A percentile compares a stretch with the other conserved stretches of the same genome.
Evolutionary conservation across 257 asterid genomes (phyloP).

Genomic region (Schizonepeta tenuifolia): DNA sequence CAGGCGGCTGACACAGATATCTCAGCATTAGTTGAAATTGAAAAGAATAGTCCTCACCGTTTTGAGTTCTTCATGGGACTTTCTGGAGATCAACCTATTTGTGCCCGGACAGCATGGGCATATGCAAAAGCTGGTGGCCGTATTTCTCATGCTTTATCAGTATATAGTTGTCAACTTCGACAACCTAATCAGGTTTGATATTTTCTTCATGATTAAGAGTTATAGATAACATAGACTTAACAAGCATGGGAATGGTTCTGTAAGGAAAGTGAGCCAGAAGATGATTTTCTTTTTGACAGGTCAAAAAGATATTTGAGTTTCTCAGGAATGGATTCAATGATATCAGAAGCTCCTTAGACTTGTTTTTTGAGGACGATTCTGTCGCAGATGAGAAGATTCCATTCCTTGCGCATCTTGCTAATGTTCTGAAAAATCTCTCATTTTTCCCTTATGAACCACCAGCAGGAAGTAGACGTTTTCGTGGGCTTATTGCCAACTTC

Average conservation of each 20-base stretch:
- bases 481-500: conserved; percentile 80
- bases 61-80: conserved; percentile 99
- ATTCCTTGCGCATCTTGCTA: conserved; percentile 93
- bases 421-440: conserved; percentile 73
- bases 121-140: conserved; percentile 95
- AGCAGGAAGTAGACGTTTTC: conserved; percentile 93
- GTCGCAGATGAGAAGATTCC: conserved; percentile 99
- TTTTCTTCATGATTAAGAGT: conserved; percentile 22
- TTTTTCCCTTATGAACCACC: conserved; percentile 91
- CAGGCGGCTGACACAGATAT: conserved; percentile 99
- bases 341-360: conserved; percentile 91
- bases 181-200: conserved; percentile 81
- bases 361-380: conserved; percentile 92
- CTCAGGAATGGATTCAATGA: conserved; percentile 85
- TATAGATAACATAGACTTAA: background rate
- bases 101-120: conserved; percentile 99
- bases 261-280: conserved; percentile 22
- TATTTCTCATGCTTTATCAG: conserved; percentile 97
- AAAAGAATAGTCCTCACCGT: conserved; percentile 94
- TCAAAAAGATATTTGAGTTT: conserved; percentile 83
- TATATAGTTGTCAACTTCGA: conserved; percentile 87
- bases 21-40: conserved; percentile 97
- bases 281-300: conserved; percentile 67
- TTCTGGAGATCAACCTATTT: conserved; percentile 94
- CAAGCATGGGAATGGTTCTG: conserved; percentile 16